Base-by-base conservation (phyloP, 2,329 filamentous ascomycete genomes). In the Claviceps capensis region DNA sequence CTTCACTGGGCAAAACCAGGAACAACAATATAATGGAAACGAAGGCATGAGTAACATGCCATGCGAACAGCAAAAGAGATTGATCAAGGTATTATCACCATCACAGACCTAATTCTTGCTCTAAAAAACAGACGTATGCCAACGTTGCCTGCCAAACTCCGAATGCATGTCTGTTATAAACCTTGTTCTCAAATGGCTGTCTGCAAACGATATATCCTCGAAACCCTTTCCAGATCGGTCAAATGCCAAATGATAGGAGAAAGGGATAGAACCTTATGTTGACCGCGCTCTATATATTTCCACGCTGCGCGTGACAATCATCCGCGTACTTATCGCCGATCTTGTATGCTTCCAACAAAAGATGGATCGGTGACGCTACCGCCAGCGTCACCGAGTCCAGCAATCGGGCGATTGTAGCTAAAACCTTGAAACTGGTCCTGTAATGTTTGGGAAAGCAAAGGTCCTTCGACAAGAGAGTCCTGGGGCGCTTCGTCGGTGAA, bases 401-500 rank as follows among this genome's bases (percentile, higher is more conserved):
- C 89, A 59, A 97, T 90, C 19, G 91, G 93, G 54, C 93, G 82
- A 72, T 96, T 97, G 76, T 97, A 97, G 57, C 87, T 95, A 83
- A 94, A 98, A 54, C 93, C 93, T 41, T 83, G 81, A 66, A 98
- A 98, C 64, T 95, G 90, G 67, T 95, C 82, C 71, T 98, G 93
- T 83, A 91, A 88, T 22, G 90, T 96, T 69, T 93, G 82, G n/a
- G 89, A 95, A 41, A 98, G 78, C 64, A 88, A 77, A 0, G 88
- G 86, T 0, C 89, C 91, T 30, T 97, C 93, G 19, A 97, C 93
- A 60, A 85, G 93, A 2, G 89, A 95, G 68, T 98, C 93, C 56
- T 88, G 83, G 0, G 93, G 89, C 5, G 83, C 82, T 71, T 98
- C 91, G 4, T 75, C 79, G 1, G 93, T 98, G 69, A 98, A 98